Base-by-base conservation (phyloP, 169 alveolate species). In the Plasmodium falciparum region DNA sequence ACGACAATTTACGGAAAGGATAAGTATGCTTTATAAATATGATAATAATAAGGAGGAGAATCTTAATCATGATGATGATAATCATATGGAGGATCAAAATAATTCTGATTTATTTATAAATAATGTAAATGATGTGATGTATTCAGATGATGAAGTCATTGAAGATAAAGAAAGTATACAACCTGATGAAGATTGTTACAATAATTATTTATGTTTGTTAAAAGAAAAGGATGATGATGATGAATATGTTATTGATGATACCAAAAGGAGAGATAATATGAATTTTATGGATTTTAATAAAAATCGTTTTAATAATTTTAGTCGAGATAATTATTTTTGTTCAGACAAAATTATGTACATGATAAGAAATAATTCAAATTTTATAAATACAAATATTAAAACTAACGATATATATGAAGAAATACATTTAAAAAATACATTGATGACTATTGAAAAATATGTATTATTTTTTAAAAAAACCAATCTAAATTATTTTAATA, bases 401-500 rank as follows among this genome's bases (percentile, higher is more conserved):
- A 61, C 3, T 2, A 56, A 56, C 2, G 7, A 6, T 8, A 56
- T 5, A 5, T 5, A 56, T 56, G 65, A 56, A 50, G 71, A 43
- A 54, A 17, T 24, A n/a, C 59, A 17, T 33, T 29, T 59, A 1
- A 43, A n/a, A 20, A 43, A 15, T 9, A 47, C 69, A 6, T 5
- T 15, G 0, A 70, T 56, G 13, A 65, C 39, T 20, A 59, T 66
- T 17, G n/a, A 59, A 0, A 12, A 8, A 26, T 49, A 62, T 13
- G 47, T 15, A 8, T 43, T 47, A 1, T 78, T 78, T 66, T 78
- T 78, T 54, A 78, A 58, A 66, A 66, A 33, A 9, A 65, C 15
- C 24, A 73, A 39, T 11, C 20, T 78, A 49, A 39, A 59, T 43
- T 59, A 65, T 45, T 78, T 52, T 58, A 78, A 24, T 24, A 63